Evolutionary conservation across 495 filamentous ascomycete genomes (phyloP), one percentile per base, ranked within the genome.

Genomic region (Aspergillus incahuasiensis): DNA sequence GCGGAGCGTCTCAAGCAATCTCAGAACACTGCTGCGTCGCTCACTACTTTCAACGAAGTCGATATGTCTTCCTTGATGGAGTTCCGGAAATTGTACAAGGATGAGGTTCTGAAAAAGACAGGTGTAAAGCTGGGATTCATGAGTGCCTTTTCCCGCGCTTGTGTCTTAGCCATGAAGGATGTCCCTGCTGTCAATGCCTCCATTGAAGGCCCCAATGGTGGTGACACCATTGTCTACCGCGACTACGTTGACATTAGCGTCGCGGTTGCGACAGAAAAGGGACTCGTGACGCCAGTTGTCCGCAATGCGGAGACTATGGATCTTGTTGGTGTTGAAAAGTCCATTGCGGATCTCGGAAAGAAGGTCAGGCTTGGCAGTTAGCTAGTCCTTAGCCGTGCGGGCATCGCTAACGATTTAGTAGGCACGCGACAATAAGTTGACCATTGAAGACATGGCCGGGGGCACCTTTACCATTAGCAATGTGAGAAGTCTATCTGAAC

Each of bases 401-500:
- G 34, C 22, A 45, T 57, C 45, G 46, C 57, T 19, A 38, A 45
- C 20, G 21, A 24, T 48, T n/a, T 24, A 3, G 20, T 62, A 91
- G 89, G 94, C 94, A 55, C 86, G 94, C 47, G 91, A 98, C 61
- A 88, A 87, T 71, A 98, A 97, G 75, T 81, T 98, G 63, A 98
- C 94, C 2, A 97, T 98, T 64, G 94, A 98, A 74, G 94, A 98
- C 68, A 97, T 98, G 95, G 94, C 95, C 52, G 94, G 94, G 53
- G 94, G 94, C 57, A 95, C 95, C 22, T 98, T 97, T 75, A 98
- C 94, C 44, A 98, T 98, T 75, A 95, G 90, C 82, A 98, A 98
- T 71, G 91, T 83, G 54, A 68, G 77, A 65, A n/a, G 11, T 28
- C 9, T 11, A 13, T 39, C n/a, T 8, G 25, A 28, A 8, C 8